These are phyloP conservation scores for Raddia guianensis DNA, from an alignment of 176 grass and related monocot species.

Conservation along the genomic window DNA sequence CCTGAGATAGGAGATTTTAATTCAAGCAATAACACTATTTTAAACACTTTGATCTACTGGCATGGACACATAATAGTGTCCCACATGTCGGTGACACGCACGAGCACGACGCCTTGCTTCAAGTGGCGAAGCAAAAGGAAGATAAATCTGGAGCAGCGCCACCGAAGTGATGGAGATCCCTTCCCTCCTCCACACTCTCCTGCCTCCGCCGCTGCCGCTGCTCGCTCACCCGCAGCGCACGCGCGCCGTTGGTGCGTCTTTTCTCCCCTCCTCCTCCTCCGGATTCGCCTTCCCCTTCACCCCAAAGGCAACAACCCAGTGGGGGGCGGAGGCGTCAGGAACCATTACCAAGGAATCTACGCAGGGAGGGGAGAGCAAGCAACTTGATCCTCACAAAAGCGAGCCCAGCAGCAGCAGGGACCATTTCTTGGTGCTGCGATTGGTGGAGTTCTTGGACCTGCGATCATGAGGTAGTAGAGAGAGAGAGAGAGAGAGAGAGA, in stretches of 20 bases:
- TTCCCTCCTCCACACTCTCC: constrained; percentile 56
- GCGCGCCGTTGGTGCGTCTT: constrained; percentile 41
- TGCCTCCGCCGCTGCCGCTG: neutral
- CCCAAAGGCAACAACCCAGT: constrained; percentile 53
- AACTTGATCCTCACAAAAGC: constrained; percentile 49
- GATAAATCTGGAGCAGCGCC: constrained; percentile 36
- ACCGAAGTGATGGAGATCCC: constrained; percentile 30
- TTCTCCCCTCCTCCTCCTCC: constrained; percentile 2
- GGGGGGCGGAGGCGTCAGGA: constrained; percentile 7
- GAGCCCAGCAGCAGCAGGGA: constrained; percentile 1
- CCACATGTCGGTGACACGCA: no score
- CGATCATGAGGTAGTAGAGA: constrained; percentile 17
- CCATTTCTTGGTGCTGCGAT: constrained; percentile 26
- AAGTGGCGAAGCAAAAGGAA: neutral
- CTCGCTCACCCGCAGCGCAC: neutral
- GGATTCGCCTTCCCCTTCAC: constrained; percentile 51
- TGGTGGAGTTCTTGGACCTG: constrained; percentile 11
- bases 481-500: neutral
- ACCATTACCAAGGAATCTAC: constrained; percentile 40
- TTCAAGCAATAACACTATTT: no score
- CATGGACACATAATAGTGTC: no score
- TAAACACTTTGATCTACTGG: no score
- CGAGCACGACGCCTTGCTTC: neutral
- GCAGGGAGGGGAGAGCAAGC: neutral
- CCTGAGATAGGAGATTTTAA: no score